Base-by-base conservation (phyloP, 2,329 filamentous ascomycete species). In the Aureobasidium sp. region DNA sequence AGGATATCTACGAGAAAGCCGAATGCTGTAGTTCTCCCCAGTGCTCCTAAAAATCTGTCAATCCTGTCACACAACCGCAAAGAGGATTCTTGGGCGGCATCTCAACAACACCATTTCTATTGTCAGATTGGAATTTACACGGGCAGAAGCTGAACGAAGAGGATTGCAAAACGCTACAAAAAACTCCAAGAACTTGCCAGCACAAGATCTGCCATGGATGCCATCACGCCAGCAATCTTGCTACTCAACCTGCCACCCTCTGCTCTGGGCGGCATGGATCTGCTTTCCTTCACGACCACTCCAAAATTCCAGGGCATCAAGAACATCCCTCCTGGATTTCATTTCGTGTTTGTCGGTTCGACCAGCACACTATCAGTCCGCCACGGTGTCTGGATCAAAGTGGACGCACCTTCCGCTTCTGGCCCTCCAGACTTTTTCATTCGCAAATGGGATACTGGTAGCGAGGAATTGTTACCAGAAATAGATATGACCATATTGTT, bases 261-360 rank as follows among this genome's bases (percentile, higher is more conserved):
- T 42, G 72, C 76, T 1, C 67, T 78, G 12, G 76, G 77, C 58
- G 81, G 76, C 56, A 76, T 80, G 62, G 68, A 79, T 63, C 59
- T 78, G 44, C 73, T 84, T 45, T 80, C 80, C 40, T 84, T 85
- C 66, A 83, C 79, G 14, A 79, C 79, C 3, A 79, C 80, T 10
- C 71, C 78, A 10, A 76, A 77, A 49, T 84, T 85, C 65, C 73
- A 75, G 54, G 81, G 81, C 24, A 76, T 85, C 60, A 80, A 77
- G 57, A 74, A 79, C 58, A 61, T 85, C 3, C 78, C 80, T 0
- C 61, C 69, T 2, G 81, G 81, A 38, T 73, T 77, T 62, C 81
- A 84, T 62, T 83, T 84, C 58, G 66, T 82, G 16, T 85, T 83
- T 62, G 79, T 75, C 0, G 77, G 79, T 21, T 75, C 77, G 17